Evolutionary conservation across 2,329 filamentous ascomycete species (phyloP).

Genomic region (Lasiodiplodia sp.): DNA sequence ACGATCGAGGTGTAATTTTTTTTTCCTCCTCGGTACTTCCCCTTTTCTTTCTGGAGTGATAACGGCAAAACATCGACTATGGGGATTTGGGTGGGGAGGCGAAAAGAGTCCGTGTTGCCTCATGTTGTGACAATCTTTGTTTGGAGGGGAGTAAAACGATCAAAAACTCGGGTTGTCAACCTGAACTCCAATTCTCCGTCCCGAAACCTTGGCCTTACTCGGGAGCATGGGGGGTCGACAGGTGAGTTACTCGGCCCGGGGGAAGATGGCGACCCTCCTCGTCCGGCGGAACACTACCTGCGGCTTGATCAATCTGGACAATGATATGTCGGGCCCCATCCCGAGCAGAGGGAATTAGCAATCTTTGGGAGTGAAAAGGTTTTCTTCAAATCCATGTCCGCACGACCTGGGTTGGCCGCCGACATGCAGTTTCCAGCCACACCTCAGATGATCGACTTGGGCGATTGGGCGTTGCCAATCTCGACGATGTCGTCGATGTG

Average conservation of each 20-base stretch:
- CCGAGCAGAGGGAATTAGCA: slow-evolving; percentile 15
- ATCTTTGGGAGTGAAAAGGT: slow-evolving; percentile 10
- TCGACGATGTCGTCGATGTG: slow-evolving; percentile 96
- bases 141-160: slow-evolving; percentile 10
- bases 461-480: slow-evolving; percentile 55
- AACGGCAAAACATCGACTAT: slow-evolving; percentile 5
- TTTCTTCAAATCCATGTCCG: slow-evolving; percentile 6
- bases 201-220: slow-evolving; percentile 5
- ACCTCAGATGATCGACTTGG: slow-evolving; percentile 50
- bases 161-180: slow-evolving; percentile 8
- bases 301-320: slow-evolving; percentile 12
- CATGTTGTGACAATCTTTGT: slow-evolving; percentile 22
- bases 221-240: not conserved
- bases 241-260: not conserved
- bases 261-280: slow-evolving; percentile 23
- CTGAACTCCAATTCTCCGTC: slow-evolving; percentile 16
- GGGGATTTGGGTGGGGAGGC: slow-evolving; percentile 1
- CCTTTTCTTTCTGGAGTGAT: slow-evolving; percentile 26
- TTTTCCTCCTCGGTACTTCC: slow-evolving; percentile 2
- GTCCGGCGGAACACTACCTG: not conserved
- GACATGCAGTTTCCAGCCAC: slow-evolving; percentile 10
- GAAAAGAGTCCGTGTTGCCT: slow-evolving; percentile 3
- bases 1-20: slow-evolving; percentile 5
- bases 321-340: not conserved
- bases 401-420: slow-evolving; percentile 8